phyloP scores from a whole-genome alignment of 73 alveolate species.

The Tetrahymena thermophila region DNA sequence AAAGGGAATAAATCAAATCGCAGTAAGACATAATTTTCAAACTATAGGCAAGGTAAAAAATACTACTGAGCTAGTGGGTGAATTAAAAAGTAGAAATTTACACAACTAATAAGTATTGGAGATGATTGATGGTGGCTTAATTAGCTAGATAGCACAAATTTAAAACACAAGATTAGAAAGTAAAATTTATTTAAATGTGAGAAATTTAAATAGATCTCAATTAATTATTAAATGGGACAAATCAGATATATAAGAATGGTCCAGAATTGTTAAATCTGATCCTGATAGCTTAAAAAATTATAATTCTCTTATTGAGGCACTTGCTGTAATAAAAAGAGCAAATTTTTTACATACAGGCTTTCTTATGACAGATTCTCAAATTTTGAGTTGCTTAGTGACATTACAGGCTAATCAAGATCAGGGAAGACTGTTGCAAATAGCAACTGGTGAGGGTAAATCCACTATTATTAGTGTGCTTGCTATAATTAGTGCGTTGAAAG shows the following conservation, averaged over 20 bases:
- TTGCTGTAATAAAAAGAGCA: constrained; percentile 6
- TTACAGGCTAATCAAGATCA: neutral
- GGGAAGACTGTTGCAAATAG: constrained; percentile 57
- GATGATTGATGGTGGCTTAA: neutral
- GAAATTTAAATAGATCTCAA: too few relatives aligned
- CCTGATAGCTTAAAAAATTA: neutral
- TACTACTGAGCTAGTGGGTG: neutral
- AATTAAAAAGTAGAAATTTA: neutral
- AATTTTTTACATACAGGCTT: neutral
- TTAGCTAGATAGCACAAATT: neutral
- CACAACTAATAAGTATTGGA: neutral
- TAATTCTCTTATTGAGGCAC: neutral
- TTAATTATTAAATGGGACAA: neutral
- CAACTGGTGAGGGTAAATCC: constrained; percentile 81
- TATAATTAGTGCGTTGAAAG: constrained; percentile 41
- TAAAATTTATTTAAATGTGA: too few relatives aligned
- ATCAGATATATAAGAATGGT: neutral
- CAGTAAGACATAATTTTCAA: neutral
- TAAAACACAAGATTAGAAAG: neutral
- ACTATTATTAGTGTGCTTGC: constrained; percentile 57
- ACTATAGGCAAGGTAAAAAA: neutral
- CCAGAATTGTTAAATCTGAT: neutral
- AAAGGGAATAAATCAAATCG: neutral
- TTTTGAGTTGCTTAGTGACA: neutral
- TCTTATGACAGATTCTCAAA: neutral